Percentiles rank a stretch among this genome's conserved stretches.
phyloP scores from a whole-genome alignment of 208 protist genomes.

The Leishmania martiniquensis region DNA sequence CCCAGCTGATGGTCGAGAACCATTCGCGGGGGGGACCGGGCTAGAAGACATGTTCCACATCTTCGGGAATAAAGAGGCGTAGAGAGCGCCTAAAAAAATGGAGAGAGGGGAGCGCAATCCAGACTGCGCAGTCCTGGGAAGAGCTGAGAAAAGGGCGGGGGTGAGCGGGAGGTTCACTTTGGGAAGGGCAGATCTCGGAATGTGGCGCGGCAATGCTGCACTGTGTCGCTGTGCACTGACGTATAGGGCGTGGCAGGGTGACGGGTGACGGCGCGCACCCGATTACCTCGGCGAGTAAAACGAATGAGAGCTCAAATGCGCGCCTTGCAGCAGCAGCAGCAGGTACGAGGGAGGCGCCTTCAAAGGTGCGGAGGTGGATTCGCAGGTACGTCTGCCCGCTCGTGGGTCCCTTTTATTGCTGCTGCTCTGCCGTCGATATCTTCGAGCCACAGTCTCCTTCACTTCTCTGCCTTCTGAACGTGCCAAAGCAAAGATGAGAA shows the following conservation, averaged over 20 bases:
- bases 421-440: background rate
- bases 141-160: background rate
- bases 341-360: background rate
- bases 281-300: background rate
- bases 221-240: background rate
- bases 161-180: background rate
- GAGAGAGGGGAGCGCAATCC: background rate
- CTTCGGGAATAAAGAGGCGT: constrained; percentile 5
- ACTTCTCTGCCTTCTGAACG: background rate
- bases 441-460: background rate
- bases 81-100: constrained; percentile 2
- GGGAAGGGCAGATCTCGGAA: background rate
- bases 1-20: constrained; percentile 21
- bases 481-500: background rate
- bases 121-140: background rate
- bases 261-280: background rate
- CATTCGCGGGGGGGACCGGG: constrained; percentile 32
- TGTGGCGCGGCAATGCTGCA: background rate
- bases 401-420: background rate
- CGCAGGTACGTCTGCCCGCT: background rate
- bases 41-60: constrained; percentile 53
- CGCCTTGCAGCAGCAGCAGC: background rate
- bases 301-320: background rate
- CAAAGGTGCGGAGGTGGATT: background rate
- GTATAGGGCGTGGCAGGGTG: too few relatives aligned